These are phyloP conservation scores for Lecanosticta acicola DNA, from an alignment of 2,329 filamentous ascomycete genomes.

Conservation along the genomic window DNA sequence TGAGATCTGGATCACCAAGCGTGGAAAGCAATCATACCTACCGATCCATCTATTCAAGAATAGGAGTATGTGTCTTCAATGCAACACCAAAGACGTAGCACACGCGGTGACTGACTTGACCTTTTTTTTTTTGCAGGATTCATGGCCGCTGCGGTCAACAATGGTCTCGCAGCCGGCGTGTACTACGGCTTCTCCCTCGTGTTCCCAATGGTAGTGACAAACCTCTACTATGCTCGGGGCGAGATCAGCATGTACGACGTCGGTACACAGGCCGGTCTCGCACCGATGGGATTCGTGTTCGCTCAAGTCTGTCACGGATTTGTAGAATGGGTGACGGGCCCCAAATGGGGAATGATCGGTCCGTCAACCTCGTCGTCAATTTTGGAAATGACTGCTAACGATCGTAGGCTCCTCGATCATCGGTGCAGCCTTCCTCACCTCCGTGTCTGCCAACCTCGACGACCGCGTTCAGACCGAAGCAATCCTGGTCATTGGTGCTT, in stretches of 20 bases:
- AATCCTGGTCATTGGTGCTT: slow-evolving; percentile 20
- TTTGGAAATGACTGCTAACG: too few species aligned
- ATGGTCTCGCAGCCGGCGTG: slow-evolving; percentile 21
- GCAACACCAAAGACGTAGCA: too few species aligned
- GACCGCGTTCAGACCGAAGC: slow-evolving; percentile 19
- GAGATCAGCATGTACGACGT: slow-evolving; percentile 25
- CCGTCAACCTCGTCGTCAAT: too few species aligned
- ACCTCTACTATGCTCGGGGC: slow-evolving; percentile 21
- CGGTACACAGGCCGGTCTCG: slow-evolving; percentile 22
- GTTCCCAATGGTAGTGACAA: slow-evolving; percentile 24
- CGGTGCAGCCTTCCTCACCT: slow-evolving; percentile 19
- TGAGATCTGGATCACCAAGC: slow-evolving; percentile 21
- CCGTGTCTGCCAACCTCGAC: slow-evolving; percentile 18
- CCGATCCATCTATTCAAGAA: slow-evolving; percentile 28
- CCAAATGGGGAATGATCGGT: slow-evolving; percentile 26
- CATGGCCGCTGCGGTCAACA: slow-evolving; percentile 23
- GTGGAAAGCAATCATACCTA: slow-evolving; percentile 22
- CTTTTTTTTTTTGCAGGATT: too few species aligned
- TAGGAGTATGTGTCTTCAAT: too few species aligned
- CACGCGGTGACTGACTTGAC: too few species aligned
- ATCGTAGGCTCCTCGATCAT: slow-evolving; percentile 21
- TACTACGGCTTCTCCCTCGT: slow-evolving; percentile 25
- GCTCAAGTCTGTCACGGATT: slow-evolving; percentile 26
- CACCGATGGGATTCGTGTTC: slow-evolving; percentile 25
- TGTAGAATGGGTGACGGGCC: slow-evolving; percentile 23